Base-by-base conservation (phyloP, 768 basidiomycete genomes). In the Agrocybe chaxingu region DNA sequence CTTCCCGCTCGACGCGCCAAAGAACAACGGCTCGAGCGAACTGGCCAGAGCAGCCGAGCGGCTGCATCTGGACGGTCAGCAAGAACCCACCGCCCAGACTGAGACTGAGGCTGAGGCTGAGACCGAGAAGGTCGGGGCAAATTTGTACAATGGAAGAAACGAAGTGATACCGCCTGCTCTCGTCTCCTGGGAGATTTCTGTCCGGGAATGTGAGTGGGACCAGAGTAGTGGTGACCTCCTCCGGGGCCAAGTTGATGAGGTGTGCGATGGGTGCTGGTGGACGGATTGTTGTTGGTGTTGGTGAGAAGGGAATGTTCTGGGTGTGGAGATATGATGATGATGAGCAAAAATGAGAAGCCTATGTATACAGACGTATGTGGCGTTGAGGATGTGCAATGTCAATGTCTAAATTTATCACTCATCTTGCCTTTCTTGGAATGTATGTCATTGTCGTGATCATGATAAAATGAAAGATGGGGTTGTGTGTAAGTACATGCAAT, bases 231-330 rank as follows among this genome's bases (percentile, higher is more conserved):
- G 3, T 24, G 24, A 24, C 24, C 24, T 24, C 24, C 24, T 24
- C 49, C 42, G 55, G 41, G 13, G 58, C 58, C 32, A 60, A 52
- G 40, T 55, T 82, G 7, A 67, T 71, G 53, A 69, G 66, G 36
- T 73, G 74, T 52, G 68, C 67, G 7, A 69, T 81, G 59, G 69
- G 75, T 0, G 64, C 70, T 56, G 70, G 68, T 37, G 81, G 80
- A 4, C 61, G 61, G 34, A 53, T 69, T 10, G 62, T 78, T 46
- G 61, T 73, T 16, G 75, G 69, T 19, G 69, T 72, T 42, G 76
- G 75, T 4, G 64, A 69, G 6, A 60, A 62, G 47, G 71, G 71
- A 11, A 70, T 54, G 19, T 50, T 76, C 9, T 76, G 74, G 74
- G 61, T 75, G 9, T 78, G 76, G 74, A 57, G 55, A 31, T 52